These are phyloP conservation scores for Chrysoporthe puriensis DNA, from an alignment of 2,329 filamentous ascomycete genomes.

Conservation along the genomic window DNA sequence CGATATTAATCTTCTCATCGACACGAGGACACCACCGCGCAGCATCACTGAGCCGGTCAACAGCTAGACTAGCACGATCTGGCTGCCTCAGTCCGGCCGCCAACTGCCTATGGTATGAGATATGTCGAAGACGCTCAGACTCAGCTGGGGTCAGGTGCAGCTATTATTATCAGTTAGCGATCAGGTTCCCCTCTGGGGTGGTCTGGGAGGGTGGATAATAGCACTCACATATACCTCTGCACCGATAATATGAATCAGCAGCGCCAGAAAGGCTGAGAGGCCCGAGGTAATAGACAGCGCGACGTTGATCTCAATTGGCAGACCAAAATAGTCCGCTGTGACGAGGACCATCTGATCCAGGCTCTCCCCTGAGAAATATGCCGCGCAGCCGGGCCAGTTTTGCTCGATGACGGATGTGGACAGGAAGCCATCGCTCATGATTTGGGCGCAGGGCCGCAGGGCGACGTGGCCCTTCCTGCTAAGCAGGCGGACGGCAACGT, in stretches of 20 bases:
- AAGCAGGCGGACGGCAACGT: constrained; percentile 46
- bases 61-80: constrained; percentile 50
- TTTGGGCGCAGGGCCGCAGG: constrained; percentile 50
- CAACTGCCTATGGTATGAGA: constrained; percentile 60
- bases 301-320: constrained; percentile 42
- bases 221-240: constrained; percentile 52
- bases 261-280: constrained; percentile 55
- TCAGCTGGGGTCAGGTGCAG: constrained; percentile 58
- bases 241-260: constrained; percentile 53
- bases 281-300: constrained; percentile 54
- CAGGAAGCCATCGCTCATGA: constrained; percentile 45
- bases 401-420: constrained; percentile 36
- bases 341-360: constrained; percentile 37
- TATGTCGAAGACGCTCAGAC: constrained; percentile 54
- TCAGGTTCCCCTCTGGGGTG: no score
- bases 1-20: neutral
- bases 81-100: constrained; percentile 56
- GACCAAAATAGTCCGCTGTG: constrained; percentile 38
- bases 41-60: constrained; percentile 45
- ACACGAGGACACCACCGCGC: constrained; percentile 27
- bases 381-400: constrained; percentile 50
- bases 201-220: no score
- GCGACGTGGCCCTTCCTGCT: constrained; percentile 36
- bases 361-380: constrained; percentile 40
- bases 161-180: constrained; percentile 37